These are phyloP conservation scores for Salix viminalis DNA, from an alignment of 345 rosid species.

Conservation along the genomic window DNA sequence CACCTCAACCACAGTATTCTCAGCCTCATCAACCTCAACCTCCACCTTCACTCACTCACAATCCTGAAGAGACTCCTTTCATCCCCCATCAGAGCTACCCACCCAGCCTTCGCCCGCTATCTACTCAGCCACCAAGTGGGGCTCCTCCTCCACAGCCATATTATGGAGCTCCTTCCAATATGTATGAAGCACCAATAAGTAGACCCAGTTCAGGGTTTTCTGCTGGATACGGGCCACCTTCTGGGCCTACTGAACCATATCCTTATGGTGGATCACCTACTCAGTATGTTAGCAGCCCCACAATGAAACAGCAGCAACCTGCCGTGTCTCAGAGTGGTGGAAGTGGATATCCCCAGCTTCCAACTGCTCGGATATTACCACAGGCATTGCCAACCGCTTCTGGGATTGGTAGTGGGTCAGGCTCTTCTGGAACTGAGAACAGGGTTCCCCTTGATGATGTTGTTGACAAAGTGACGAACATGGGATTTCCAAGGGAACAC, in stretches of 20 bases:
- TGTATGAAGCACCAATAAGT: constrained; percentile 54
- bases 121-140: constrained; percentile 50
- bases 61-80: constrained; percentile 58
- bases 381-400: constrained; percentile 70
- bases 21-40: constrained; percentile 53
- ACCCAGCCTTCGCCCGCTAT: constrained; percentile 49
- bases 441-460: constrained; percentile 79
- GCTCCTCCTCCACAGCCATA: constrained; percentile 58
- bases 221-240: constrained; percentile 45
- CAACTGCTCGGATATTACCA: constrained; percentile 69
- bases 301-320: constrained; percentile 48
- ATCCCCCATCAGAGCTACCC: constrained; percentile 52
- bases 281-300: constrained; percentile 52
- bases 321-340: constrained; percentile 41
- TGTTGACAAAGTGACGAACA: constrained; percentile 65
- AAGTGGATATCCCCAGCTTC: constrained; percentile 69
- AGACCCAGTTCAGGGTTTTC: constrained; percentile 61
- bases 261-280: constrained; percentile 52
- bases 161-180: constrained; percentile 48
- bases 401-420: constrained; percentile 49
- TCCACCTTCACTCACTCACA: constrained; percentile 56
- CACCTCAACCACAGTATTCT: constrained; percentile 46
- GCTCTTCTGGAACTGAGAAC: constrained; percentile 62
- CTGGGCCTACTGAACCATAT: constrained; percentile 49
- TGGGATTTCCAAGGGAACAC: constrained; percentile 92